Conservation (phyloP, 2,329 filamentous ascomycete species). For the Uncinocarpus reesii region DNA sequence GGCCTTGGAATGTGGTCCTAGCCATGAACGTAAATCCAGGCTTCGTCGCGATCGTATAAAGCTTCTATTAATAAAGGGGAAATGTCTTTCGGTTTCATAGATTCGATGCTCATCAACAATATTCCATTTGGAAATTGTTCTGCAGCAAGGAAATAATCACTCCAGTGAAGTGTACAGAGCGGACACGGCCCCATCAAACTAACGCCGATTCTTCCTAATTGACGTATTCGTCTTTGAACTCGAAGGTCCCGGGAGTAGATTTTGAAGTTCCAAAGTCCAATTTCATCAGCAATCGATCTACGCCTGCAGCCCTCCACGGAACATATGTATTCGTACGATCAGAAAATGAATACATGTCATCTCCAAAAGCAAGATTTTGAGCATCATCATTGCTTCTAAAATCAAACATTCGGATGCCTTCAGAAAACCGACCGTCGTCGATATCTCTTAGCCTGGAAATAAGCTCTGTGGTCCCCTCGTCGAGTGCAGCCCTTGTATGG, state of each 20-base stretch:
- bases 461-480: constrained; percentile 54
- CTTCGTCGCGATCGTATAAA: no score
- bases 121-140: no score
- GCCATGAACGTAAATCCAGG: no score
- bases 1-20: no score
- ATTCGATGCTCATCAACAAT: no score
- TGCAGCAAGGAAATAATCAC: no score
- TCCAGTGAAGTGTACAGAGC: no score
- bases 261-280: constrained; percentile 50
- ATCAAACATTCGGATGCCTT: constrained; percentile 30
- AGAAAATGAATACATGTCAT: constrained; percentile 23
- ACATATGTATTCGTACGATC: constrained; percentile 45
- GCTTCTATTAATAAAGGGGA: no score
- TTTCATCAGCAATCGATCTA: constrained; percentile 85
- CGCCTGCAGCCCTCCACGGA: constrained; percentile 62
- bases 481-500: constrained; percentile 54
- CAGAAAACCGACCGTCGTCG: constrained; percentile 44
- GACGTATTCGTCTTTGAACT: constrained; percentile 8
- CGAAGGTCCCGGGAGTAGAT: constrained; percentile 7
- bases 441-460: constrained; percentile 50
- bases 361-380: constrained; percentile 26
- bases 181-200: not conserved
- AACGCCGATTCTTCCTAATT: not conserved
- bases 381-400: constrained; percentile 24
- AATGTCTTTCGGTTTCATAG: no score